Evolutionary conservation across 2,329 filamentous ascomycete genomes (phyloP).

Genomic region (Endothia cerciana): DNA sequence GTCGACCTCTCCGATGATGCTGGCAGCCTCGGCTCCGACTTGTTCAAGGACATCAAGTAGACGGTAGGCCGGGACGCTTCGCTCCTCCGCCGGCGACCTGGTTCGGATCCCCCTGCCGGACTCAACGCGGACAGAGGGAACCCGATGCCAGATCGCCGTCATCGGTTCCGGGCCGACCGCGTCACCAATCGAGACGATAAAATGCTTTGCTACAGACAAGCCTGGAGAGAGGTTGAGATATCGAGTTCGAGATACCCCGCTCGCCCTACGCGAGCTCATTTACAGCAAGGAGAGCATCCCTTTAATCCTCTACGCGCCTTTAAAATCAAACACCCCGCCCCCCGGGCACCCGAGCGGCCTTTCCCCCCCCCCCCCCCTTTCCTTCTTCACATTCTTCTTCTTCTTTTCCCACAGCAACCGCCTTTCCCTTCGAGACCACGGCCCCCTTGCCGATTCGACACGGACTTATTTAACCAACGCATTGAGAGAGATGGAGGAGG

Average conservation of each 20-base stretch:
- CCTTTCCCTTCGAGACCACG: neutral
- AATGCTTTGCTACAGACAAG: constrained; percentile 16
- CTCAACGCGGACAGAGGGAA: too few relatives aligned
- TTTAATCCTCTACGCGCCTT: constrained; percentile 17
- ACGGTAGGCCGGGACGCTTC: neutral
- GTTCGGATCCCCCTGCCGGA: neutral
- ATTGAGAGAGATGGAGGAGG: neutral
- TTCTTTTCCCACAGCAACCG: neutral
- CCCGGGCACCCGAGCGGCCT: too few relatives aligned
- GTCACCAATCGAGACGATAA: neutral
- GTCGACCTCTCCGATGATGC: constrained; percentile 47
- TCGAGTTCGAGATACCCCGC: constrained; percentile 39
- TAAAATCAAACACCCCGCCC: constrained; percentile 21
- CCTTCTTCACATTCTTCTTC: neutral
- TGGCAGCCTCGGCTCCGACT: constrained; percentile 52
- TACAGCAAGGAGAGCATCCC: constrained; percentile 22
- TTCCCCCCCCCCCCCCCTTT: neutral
- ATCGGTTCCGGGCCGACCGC: neutral
- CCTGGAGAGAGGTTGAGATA: constrained; percentile 29
- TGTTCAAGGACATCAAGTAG: constrained; percentile 65
- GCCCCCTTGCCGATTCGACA: neutral
- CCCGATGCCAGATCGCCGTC: neutral
- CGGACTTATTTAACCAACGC: constrained; percentile 1
- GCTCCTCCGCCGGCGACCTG: neutral
- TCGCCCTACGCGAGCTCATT: constrained; percentile 35